These are phyloP conservation scores for Solanum bukasovii DNA, from an alignment of 257 asterid genomes.

Conservation along the genomic window DNA sequence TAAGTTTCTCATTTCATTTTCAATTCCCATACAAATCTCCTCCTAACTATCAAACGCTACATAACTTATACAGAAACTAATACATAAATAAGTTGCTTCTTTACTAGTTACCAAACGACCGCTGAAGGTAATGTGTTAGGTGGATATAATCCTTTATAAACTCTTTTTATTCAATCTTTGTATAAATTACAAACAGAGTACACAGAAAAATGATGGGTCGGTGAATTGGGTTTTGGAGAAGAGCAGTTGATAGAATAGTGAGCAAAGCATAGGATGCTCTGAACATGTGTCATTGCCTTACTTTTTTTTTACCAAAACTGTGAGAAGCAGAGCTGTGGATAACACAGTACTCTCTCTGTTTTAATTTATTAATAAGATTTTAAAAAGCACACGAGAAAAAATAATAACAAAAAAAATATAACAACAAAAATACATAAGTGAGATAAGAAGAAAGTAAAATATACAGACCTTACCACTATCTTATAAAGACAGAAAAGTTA, in stretches of 20 bases:
- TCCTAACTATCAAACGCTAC: neutral
- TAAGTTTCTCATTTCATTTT: neutral
- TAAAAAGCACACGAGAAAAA: too few species aligned
- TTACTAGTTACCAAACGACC: neutral
- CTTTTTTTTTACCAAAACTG: neutral
- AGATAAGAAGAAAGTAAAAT: too few species aligned
- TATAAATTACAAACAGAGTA: neutral
- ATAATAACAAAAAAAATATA: too few species aligned
- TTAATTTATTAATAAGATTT: too few species aligned
- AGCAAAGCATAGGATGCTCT: constrained; percentile 11
- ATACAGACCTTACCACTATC: too few species aligned
- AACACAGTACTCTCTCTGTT: neutral
- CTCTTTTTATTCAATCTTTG: neutral
- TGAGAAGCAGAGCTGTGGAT: neutral
- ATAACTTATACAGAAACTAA: neutral
- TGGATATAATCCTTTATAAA: neutral
- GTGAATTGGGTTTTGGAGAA: neutral
- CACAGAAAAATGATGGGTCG: neutral
- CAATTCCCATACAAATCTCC: neutral
- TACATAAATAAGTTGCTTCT: neutral
- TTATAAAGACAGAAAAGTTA: too few species aligned
- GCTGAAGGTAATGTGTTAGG: neutral
- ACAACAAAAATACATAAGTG: too few species aligned
- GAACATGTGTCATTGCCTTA: neutral
- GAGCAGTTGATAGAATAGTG: neutral